A percentile compares a stretch with the other conserved stretches of the same genome.
Conservation (phyloP, 129 eudicot genomes). For the Deinandra increscens region DNA sequence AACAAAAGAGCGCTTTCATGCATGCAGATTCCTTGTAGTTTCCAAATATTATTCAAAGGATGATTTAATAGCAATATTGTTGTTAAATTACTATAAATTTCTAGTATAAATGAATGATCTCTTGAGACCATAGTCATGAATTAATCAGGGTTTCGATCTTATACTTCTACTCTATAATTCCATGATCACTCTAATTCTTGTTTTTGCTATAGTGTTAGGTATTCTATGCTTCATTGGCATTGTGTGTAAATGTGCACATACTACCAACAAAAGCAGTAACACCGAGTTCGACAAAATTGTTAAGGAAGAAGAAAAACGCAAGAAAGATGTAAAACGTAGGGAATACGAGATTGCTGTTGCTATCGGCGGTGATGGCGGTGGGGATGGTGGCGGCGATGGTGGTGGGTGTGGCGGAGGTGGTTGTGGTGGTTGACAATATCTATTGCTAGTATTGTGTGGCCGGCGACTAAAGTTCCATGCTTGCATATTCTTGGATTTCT, state of each 20-base stretch:
- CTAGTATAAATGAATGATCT: not conserved
- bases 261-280: no score
- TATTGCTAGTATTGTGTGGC: not conserved
- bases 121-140: not conserved
- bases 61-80: not conserved
- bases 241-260: not conserved
- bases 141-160: no score
- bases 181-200: not conserved
- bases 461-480: no score
- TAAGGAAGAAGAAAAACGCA: no score
- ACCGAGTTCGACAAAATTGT: no score
- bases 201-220: not conserved
- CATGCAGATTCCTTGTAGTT: slow-evolving; percentile 3
- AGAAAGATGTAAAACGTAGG: not conserved
- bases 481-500: no score
- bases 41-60: not conserved
- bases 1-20: slow-evolving; percentile 7
- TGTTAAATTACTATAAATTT: not conserved
- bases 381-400: not conserved
- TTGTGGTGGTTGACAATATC: not conserved
- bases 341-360: not conserved
- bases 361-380: not conserved
- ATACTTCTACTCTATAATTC: not conserved
- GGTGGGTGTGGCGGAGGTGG: not conserved
- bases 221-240: not conserved